Conservation (phyloP, 1,284 basidiomycete species). For the Mycena sp. region DNA sequence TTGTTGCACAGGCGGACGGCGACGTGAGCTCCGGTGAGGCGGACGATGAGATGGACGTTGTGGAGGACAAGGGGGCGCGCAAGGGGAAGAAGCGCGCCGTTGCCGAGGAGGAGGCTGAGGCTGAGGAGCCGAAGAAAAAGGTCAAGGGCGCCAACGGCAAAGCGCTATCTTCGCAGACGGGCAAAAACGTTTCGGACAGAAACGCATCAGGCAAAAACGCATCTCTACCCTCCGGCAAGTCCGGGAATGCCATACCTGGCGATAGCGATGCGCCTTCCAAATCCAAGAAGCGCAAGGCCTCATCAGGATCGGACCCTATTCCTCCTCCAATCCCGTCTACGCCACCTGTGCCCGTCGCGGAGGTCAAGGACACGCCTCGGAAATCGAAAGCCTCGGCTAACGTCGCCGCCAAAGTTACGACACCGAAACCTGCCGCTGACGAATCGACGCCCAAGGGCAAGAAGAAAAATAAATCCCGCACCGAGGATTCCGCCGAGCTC, state of each 20-base stretch:
- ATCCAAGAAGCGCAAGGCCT: constrained; percentile 13
- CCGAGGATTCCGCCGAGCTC: constrained; percentile 3
- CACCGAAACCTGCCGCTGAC: neutral
- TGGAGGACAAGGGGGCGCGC: constrained; percentile 5
- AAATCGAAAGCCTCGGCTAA: constrained; percentile 9
- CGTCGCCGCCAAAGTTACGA: neutral
- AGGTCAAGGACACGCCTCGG: constrained; percentile 3
- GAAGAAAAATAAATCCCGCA: constrained; percentile 5
- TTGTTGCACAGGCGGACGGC: constrained; percentile 7
- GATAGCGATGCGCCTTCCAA: constrained; percentile 13
- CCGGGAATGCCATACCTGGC: constrained; percentile 3
- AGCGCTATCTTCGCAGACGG: neutral
- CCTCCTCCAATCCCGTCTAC: neutral
- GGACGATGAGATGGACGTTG: constrained; percentile 22
- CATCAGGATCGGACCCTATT: constrained; percentile 5
- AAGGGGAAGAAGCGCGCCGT: constrained; percentile 27
- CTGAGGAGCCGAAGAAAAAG: constrained; percentile 24
- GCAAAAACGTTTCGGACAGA: neutral
- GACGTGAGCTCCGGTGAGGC: neutral
- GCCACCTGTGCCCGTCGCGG: neutral
- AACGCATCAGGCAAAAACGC: too few relatives aligned
- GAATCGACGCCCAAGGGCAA: neutral
- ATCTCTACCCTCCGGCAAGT: constrained; percentile 11
- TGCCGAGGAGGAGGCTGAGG: constrained; percentile 15
- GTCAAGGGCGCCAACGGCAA: constrained; percentile 21